Base-by-base conservation (phyloP, 306 rosid species). In the Citrullus colocynthis region DNA sequence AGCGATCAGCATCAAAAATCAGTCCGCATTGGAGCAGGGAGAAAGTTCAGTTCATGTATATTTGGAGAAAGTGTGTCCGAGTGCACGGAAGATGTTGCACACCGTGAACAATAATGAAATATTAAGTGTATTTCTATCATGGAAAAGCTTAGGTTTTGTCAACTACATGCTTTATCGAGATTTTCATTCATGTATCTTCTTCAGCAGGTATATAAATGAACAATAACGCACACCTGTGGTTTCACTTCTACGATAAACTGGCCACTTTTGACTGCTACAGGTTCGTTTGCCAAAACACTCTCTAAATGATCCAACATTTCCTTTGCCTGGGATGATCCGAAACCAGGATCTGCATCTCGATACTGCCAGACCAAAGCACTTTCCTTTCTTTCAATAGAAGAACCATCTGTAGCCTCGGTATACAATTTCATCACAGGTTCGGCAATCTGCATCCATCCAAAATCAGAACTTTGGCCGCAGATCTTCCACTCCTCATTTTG, bases 351-450 rank as follows among this genome's bases (percentile, higher is more conserved):
- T 28, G 97, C 95, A 78, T 91, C 91, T 66, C 91, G 80, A 71
- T 91, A 89, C 78, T 89, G 90, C 97, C 97, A 91, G 60, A 91
- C 97, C 78, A 91, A 80, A 79, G 97, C 89, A 83, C 95, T 91
- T 83, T 91, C 95, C 79, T 91, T 91, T 24, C 64, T 85, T 80
- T 91, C 97, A 70, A 91, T 89, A 67, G 80, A 60, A 59, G 97
- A 88, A 78, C 97, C 97, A 83, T 89, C 97, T 59, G 97, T 91
- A 51, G 97, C 89, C 88, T 91, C 97, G 17, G 95, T 90, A 78
- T 91, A 91, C 32, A 83, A 80, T 65, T 82, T 86, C 92, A 91
- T 88, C 18, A 89, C 90, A 62, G 97, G 97, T 84, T 91, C 87
- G 20, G 85, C 95, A 59, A 88, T 88, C 76, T 87, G 90, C 93